phyloP scores from a whole-genome alignment of 2,329 filamentous ascomycete species.

The Xylariales sp. region DNA sequence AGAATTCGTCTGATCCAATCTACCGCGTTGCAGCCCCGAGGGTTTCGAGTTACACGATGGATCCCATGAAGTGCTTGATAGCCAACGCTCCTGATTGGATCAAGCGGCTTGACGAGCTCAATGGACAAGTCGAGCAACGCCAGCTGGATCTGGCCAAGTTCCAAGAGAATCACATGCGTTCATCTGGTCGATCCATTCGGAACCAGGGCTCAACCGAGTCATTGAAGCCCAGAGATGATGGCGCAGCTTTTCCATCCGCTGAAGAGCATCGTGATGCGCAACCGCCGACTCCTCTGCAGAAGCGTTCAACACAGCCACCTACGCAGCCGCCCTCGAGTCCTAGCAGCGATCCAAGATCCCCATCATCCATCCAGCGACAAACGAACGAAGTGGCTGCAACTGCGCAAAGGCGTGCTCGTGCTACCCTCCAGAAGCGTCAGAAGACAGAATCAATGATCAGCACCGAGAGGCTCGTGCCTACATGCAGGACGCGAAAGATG shows the following conservation, averaged over 20 bases:
- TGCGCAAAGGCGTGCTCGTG: constrained; percentile 41
- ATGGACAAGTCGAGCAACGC: constrained; percentile 55
- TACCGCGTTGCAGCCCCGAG: no score
- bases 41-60: no score
- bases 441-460: constrained; percentile 50
- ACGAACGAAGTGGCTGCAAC: constrained; percentile 40
- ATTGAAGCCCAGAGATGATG: constrained; percentile 44
- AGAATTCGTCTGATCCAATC: no score
- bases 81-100: constrained; percentile 58
- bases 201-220: constrained; percentile 52
- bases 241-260: constrained; percentile 17
- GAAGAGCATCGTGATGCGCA: constrained; percentile 8
- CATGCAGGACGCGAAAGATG: constrained; percentile 67
- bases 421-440: constrained; percentile 44
- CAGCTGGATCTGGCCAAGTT: constrained; percentile 52
- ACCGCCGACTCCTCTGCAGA: neutral
- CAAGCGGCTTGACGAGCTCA: constrained; percentile 54
- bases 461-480: constrained; percentile 40
- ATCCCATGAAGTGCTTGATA: constrained; percentile 51
- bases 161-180: constrained; percentile 24
- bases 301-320: constrained; percentile 8
- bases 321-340: constrained; percentile 24
- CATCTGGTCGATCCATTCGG: constrained; percentile 38
- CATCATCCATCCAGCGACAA: constrained; percentile 33
- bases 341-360: constrained; percentile 30